Evolutionary conservation across 768 basidiomycete genomes (phyloP).

Genomic region (Tubosaeta sp.): DNA sequence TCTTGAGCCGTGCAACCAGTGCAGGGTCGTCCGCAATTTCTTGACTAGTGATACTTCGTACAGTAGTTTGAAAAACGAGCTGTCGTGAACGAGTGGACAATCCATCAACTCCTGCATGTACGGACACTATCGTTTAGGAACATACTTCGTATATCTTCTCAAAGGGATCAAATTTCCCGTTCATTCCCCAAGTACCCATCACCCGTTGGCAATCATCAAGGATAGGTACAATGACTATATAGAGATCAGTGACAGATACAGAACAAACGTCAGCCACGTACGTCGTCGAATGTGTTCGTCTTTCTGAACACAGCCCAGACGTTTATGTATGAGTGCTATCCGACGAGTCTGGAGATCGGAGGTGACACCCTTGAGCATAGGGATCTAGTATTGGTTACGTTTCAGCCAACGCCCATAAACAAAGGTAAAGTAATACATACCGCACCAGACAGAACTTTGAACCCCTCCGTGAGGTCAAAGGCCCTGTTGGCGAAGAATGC

Average conservation of each 20-base stretch:
- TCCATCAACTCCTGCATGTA: not conserved
- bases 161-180: constrained; percentile 69
- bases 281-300: constrained; percentile 56
- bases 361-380: constrained; percentile 72
- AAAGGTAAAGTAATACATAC: constrained; percentile 39
- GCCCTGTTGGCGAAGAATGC: constrained; percentile 67
- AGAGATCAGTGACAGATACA: constrained; percentile 8
- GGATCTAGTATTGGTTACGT: constrained; percentile 46
- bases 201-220: constrained; percentile 58
- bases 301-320: constrained; percentile 59
- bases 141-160: constrained; percentile 63
- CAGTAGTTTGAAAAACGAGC: constrained; percentile 71
- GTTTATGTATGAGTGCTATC: constrained; percentile 66
- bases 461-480: constrained; percentile 75
- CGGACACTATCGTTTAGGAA: not conserved
- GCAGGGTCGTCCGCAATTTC: constrained; percentile 68
- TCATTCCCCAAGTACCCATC: constrained; percentile 62
- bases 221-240: constrained; percentile 61
- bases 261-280: constrained; percentile 33
- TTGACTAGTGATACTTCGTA: constrained; percentile 60
- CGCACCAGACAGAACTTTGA: constrained; percentile 74
- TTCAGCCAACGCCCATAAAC: constrained; percentile 16
- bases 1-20: constrained; percentile 57
- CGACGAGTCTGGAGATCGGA: constrained; percentile 60
- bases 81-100: constrained; percentile 17